Evolutionary conservation across 2,329 filamentous ascomycete species (phyloP).

Genomic region (Cladosporium sp.): DNA sequence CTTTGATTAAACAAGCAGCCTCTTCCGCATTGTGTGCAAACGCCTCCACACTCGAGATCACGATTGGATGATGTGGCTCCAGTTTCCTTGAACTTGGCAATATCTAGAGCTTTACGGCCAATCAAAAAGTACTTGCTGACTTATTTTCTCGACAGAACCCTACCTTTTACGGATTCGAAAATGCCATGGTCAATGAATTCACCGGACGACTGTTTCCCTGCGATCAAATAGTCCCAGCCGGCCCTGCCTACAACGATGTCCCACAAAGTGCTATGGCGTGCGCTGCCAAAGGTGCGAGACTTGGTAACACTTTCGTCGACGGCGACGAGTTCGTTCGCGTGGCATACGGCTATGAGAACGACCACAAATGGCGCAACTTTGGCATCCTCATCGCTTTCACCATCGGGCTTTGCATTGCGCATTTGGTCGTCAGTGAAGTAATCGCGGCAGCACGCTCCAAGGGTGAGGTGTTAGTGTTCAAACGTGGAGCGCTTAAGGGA

Average conservation of each 20-base stretch:
- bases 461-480: conserved; percentile 64
- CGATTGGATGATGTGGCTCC: too few species aligned
- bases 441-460: conserved; percentile 58
- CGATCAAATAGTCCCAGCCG: conserved; percentile 30
- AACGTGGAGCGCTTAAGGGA: conserved; percentile 28
- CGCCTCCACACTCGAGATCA: too few species aligned
- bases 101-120: too few species aligned
- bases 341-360: conserved; percentile 54
- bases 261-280: conserved; percentile 18
- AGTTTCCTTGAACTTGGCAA: too few species aligned
- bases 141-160: too few species aligned
- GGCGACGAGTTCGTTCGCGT: conserved; percentile 55
- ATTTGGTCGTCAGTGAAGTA: conserved; percentile 58
- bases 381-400: conserved; percentile 62
- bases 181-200: conserved; percentile 48
- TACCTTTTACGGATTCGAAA: conserved; percentile 18
- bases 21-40: too few species aligned
- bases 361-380: conserved; percentile 56
- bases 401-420: conserved; percentile 58
- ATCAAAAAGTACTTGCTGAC: too few species aligned
- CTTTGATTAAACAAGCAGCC: too few species aligned
- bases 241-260: conserved; percentile 22
- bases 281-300: conserved; percentile 48
- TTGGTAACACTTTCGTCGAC: conserved; percentile 50
- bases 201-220: conserved; percentile 54